Conservation (phyloP, 164 flowering plant species). For the Malania oleifera region DNA sequence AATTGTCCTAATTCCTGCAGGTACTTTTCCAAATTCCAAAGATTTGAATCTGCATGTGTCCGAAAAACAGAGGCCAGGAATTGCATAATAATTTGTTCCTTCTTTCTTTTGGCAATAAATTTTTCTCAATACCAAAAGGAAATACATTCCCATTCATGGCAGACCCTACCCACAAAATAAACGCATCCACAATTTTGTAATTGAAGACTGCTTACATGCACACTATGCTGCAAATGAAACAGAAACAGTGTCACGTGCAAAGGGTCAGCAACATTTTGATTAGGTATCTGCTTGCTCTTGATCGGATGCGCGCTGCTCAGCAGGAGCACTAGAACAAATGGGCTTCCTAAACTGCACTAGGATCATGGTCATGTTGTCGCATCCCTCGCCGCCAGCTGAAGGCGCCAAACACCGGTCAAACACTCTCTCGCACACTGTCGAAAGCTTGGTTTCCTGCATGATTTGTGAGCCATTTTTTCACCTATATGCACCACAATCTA, state of each 20-base stretch:
- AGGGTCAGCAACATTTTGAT: neutral
- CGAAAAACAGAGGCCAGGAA: too few species aligned
- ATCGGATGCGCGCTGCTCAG: conserved; percentile 3
- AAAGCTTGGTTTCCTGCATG: conserved; percentile 55
- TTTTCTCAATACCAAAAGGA: too few species aligned
- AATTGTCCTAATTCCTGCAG: too few species aligned
- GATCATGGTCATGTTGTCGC: conserved; percentile 78
- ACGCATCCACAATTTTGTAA: too few species aligned
- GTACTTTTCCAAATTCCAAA: too few species aligned
- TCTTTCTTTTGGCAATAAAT: too few species aligned
- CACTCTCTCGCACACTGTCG: conserved; percentile 44
- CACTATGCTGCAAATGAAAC: neutral
- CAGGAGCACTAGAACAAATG: conserved; percentile 6
- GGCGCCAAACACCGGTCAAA: conserved; percentile 60
- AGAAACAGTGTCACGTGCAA: neutral
- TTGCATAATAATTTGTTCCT: too few species aligned
- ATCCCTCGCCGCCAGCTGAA: conserved; percentile 52
- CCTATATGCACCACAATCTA: neutral
- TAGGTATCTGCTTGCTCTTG: neutral
- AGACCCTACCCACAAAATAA: too few species aligned
- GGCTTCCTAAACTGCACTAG: conserved; percentile 51
- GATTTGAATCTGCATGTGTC: too few species aligned
- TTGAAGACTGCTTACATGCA: too few species aligned
- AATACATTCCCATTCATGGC: too few species aligned
- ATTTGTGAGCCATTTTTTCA: neutral